Percentiles rank a stretch among this genome's conserved stretches.
These are phyloP conservation scores for Martiniozyma abietophila DNA, from an alignment of 805 yeast genomes.

Conservation along the genomic window DNA sequence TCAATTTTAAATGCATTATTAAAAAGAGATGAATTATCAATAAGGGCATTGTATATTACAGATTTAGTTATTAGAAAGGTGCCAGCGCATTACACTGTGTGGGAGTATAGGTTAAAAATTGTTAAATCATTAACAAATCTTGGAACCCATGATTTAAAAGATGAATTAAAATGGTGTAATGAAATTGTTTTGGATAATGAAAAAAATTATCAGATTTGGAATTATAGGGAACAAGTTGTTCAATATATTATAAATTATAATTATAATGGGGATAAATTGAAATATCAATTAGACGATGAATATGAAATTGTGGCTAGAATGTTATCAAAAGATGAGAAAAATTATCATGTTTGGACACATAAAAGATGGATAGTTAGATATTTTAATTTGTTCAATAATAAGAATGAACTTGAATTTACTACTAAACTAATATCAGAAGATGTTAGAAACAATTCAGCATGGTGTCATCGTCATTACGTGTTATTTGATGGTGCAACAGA, in stretches of 20 bases:
- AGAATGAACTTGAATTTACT: conserved; percentile 44
- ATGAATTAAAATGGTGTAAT: conserved; percentile 76
- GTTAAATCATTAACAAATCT: conserved; percentile 28
- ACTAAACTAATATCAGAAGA: conserved; percentile 45
- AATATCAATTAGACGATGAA: conserved; percentile 41
- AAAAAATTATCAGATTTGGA: conserved; percentile 97
- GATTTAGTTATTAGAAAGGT: conserved; percentile 51
- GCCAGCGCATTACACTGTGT: conserved; percentile 88
- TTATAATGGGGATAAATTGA: conserved; percentile 8
- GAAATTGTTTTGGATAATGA: conserved; percentile 63
- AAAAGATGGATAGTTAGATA: conserved; percentile 69
- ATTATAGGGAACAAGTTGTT: conserved; percentile 67
- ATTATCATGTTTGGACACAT: conserved; percentile 96
- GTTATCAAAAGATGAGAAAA: conserved; percentile 74
- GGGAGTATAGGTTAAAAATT: conserved; percentile 63
- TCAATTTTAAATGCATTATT: conserved; percentile 54
- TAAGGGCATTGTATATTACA: conserved; percentile 64
- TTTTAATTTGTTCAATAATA: conserved; percentile 37
- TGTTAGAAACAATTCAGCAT: conserved; percentile 83
- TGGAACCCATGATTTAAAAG: conserved; percentile 23
- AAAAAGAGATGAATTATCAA: conserved; percentile 50
- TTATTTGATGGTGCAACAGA: conserved; percentile 22
- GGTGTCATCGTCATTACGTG: conserved; percentile 77
- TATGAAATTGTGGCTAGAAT: conserved; percentile 54
- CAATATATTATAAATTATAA: conserved; percentile 18